These are phyloP conservation scores for Ceratobasidium theobromae DNA, from an alignment of 1,284 basidiomycete species.

Conservation along the genomic window DNA sequence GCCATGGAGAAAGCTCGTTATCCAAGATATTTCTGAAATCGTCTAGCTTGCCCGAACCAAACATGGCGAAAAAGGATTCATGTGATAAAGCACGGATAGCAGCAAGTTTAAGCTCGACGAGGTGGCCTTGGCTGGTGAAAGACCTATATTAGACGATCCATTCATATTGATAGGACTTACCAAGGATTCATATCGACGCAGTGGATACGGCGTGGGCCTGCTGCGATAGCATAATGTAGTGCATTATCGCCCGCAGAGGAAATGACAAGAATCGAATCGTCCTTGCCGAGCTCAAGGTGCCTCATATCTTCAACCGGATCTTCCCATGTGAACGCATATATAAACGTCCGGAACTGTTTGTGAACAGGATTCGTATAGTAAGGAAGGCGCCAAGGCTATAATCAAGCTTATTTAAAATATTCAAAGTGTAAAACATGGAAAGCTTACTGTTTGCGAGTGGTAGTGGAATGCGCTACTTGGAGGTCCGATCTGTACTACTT, in stretches of 20 bases:
- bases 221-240: conserved; percentile 75
- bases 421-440: not conserved
- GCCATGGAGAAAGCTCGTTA: conserved; percentile 64
- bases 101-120: conserved; percentile 79
- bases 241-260: conserved; percentile 83
- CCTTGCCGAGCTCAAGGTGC: conserved; percentile 58
- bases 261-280: conserved; percentile 74
- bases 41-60: conserved; percentile 66
- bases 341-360: conserved; percentile 75
- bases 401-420: not conserved
- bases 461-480: conserved; percentile 78
- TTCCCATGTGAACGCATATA: conserved; percentile 79
- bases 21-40: conserved; percentile 69
- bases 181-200: conserved; percentile 74
- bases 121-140: conserved; percentile 62
- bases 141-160: no score
- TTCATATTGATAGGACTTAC: no score
- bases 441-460: conserved; percentile 57
- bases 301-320: conserved; percentile 78
- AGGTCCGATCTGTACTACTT: conserved; percentile 56
- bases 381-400: conserved; percentile 69
- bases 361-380: conserved; percentile 74
- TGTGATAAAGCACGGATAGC: conserved; percentile 63
- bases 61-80: conserved; percentile 71
- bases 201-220: conserved; percentile 64